A percentile compares a stretch with the other conserved stretches of the same genome.
phyloP scores from a whole-genome alignment of 192 early-diverging fungal genomes.

The Thamnidium elegans region DNA sequence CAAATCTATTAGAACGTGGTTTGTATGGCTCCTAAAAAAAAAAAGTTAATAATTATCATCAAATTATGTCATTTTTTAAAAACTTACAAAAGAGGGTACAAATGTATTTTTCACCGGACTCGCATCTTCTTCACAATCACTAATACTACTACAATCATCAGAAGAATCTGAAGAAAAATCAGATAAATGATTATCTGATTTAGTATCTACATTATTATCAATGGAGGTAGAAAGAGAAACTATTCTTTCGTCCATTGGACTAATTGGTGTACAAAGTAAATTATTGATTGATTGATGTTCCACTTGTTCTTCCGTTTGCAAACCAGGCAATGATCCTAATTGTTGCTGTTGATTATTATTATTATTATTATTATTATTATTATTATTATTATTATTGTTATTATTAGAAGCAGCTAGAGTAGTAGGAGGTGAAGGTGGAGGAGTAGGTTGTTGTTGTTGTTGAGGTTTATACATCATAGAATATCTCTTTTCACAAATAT shows the following conservation, averaged over 20 bases:
- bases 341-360: no score
- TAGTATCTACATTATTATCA: not conserved
- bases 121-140: not conserved
- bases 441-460: not conserved
- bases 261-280: not conserved
- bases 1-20: slow-evolving; percentile 16
- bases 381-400: no score
- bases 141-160: not conserved
- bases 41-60: not conserved
- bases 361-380: no score
- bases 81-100: not conserved
- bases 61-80: not conserved
- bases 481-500: slow-evolving; percentile 18
- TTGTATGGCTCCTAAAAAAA: slow-evolving; percentile 8
- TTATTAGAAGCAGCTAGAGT: no score
- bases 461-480: slow-evolving; percentile 6
- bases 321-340: not conserved
- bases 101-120: not conserved
- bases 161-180: not conserved
- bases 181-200: not conserved
- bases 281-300: no score
- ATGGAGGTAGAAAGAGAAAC: not conserved
- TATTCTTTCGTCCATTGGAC: slow-evolving; percentile 8
- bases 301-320: not conserved
- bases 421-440: slow-evolving; percentile 4